Base-by-base conservation (phyloP, 345 rosid genomes). In the Populus ilicifolia region DNA sequence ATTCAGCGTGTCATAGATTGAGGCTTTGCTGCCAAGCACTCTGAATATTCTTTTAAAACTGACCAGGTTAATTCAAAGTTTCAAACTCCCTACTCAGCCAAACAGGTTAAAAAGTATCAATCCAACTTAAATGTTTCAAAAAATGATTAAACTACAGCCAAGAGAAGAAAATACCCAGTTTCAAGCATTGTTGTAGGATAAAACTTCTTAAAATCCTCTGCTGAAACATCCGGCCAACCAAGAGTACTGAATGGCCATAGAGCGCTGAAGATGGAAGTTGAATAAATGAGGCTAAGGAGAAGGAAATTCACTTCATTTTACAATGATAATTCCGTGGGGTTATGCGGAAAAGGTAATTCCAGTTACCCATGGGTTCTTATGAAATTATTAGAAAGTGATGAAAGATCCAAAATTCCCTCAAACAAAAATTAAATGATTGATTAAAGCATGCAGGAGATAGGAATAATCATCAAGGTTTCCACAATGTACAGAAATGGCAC, bases 211-310 rank as follows among this genome's bases (percentile, higher is more conserved):
- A 89, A 95, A 83, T 95, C 99, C 79, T 89, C 90, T 18, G 91
- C 75, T 20, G 91, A 88, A 44, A 79, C 85, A 78, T 93, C 93
- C 38, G 99, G 99, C 99, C 99, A 95, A 63, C 99, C 99, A 80
- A 93, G 98, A 70, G 98, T 95, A 84, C 97, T 95, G 84, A 95
- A 95, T 79, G 99, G 99, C 99, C 99, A 95, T 50, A 95, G 84
- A 10, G 94, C 89, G 79, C 99, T 95, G 89, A 64, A 84, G 72
- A 81, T 27, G 70, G 71, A 72, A 78, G 43, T 10, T 25, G 48
- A 79, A 73, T 33, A 33, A 78, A 67, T 39, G 43, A 75, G 64
- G 59, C 17, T 72, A 59, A 78, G 65, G 30, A 73, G 43, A 13
- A 10, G 21, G 50, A 67, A 67, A 67, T 6, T 13, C 5, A 67